phyloP scores from a whole-genome alignment of 352 stramenopile genomes.

The Globisporangium nagaii region DNA sequence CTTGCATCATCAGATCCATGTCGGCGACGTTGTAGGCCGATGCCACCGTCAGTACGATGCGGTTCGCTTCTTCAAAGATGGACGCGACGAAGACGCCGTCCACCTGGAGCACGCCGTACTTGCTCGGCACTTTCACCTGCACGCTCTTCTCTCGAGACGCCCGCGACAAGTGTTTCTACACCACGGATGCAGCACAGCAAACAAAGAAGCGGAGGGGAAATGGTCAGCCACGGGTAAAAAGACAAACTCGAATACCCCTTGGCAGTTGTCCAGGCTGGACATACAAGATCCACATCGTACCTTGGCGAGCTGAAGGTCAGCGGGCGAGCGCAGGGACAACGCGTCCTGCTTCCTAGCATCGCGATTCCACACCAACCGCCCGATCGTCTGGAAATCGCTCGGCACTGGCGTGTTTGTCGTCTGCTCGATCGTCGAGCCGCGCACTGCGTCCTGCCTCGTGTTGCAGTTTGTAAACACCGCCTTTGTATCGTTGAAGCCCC shows the following conservation, averaged over 20 bases:
- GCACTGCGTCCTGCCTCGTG: neutral
- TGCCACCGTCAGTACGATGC: neutral
- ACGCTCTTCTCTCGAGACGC: neutral
- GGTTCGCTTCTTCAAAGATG: neutral
- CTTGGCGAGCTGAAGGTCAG: neutral
- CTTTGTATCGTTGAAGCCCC: neutral
- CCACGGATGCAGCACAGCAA: no score
- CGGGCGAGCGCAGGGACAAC: neutral
- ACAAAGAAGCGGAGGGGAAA: no score
- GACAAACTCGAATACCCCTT: no score
- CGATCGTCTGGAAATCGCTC: neutral
- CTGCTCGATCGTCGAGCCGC: conserved; percentile 2
- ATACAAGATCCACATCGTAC: no score
- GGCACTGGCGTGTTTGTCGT: conserved; percentile 1
- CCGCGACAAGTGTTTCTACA: neutral
- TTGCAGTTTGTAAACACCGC: conserved; percentile 1
- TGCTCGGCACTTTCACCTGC: neutral
- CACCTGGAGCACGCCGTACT: neutral
- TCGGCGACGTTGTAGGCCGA: neutral
- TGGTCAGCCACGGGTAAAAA: no score
- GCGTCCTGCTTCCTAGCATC: neutral
- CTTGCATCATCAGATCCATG: neutral
- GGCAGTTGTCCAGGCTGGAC: no score
- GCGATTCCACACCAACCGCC: neutral
- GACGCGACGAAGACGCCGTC: neutral